phyloP scores from a whole-genome alignment of 73 alveolate species.

The Symbiodinium natans region DNA sequence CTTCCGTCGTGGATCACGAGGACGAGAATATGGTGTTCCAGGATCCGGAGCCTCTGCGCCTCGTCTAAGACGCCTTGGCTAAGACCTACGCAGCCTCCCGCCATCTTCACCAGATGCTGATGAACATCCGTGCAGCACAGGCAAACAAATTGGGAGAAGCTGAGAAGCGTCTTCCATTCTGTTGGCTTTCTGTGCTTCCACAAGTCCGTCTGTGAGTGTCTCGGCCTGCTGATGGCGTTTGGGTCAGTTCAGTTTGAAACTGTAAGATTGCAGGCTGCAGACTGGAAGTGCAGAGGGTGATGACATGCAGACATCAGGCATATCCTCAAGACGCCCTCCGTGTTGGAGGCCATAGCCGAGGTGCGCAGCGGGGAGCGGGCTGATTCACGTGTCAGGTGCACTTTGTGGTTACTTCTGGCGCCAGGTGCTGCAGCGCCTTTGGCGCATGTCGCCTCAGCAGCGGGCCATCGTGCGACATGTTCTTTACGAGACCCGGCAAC shows the following conservation, averaged over 20 bases:
- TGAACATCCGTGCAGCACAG: neutral
- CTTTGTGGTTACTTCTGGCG: too few species aligned
- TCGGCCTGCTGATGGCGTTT: too few species aligned
- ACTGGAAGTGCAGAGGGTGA: neutral
- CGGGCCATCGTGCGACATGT: conserved; percentile 28
- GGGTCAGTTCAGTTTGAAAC: neutral
- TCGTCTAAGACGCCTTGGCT: neutral
- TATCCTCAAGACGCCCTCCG: neutral
- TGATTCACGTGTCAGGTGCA: too few species aligned
- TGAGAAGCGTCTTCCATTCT: neutral
- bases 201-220: neutral
- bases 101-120: too few species aligned
- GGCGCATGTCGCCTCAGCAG: conserved; percentile 43
- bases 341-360: neutral
- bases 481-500: conserved; percentile 20
- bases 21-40: neutral
- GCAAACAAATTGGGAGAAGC: neutral
- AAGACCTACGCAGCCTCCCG: too few species aligned
- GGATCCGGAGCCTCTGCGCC: neutral
- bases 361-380: too few species aligned
- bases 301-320: neutral
- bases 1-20: neutral
- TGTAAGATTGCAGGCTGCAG: neutral
- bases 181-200: neutral
- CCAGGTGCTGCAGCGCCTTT: conserved; percentile 46